Conservation (phyloP, 495 filamentous ascomycete genomes). For the Daldinia bambusicola region DNA sequence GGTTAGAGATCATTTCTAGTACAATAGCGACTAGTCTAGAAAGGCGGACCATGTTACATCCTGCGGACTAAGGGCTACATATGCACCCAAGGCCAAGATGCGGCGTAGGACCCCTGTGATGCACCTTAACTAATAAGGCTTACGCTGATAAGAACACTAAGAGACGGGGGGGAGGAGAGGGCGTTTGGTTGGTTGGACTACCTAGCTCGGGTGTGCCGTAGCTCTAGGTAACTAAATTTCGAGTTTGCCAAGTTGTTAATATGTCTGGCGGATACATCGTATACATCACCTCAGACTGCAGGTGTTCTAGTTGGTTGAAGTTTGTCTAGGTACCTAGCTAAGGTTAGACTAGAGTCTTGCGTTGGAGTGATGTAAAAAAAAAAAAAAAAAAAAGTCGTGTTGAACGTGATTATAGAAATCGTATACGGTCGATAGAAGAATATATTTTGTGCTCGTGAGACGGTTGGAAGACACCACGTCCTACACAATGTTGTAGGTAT, state of each 20-base stretch:
- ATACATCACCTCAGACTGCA: not conserved
- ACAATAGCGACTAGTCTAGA: constrained; percentile 17
- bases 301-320: not conserved
- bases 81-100: constrained; percentile 20
- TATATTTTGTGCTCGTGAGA: constrained; percentile 11
- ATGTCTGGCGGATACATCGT: not conserved
- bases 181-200: not conserved
- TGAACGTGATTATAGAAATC: constrained; percentile 7
- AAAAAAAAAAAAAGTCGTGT: not conserved
- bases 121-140: constrained; percentile 31
- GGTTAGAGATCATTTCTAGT: constrained; percentile 3
- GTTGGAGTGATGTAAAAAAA: not conserved
- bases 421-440: not conserved
- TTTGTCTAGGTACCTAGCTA: too few relatives aligned
- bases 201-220: not conserved
- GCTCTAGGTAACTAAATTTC: not conserved
- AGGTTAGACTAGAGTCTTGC: too few relatives aligned
- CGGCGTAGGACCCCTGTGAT: constrained; percentile 22
- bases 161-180: too few relatives aligned
- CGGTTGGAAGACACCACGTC: constrained; percentile 1
- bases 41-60: constrained; percentile 5
- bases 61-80: constrained; percentile 16
- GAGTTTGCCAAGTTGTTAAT: not conserved
- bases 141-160: constrained; percentile 18
- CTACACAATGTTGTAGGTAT: not conserved